Evolutionary conservation across 2,329 filamentous ascomycete species (phyloP).

Genomic region (Hirsutella rhossiliensis): DNA sequence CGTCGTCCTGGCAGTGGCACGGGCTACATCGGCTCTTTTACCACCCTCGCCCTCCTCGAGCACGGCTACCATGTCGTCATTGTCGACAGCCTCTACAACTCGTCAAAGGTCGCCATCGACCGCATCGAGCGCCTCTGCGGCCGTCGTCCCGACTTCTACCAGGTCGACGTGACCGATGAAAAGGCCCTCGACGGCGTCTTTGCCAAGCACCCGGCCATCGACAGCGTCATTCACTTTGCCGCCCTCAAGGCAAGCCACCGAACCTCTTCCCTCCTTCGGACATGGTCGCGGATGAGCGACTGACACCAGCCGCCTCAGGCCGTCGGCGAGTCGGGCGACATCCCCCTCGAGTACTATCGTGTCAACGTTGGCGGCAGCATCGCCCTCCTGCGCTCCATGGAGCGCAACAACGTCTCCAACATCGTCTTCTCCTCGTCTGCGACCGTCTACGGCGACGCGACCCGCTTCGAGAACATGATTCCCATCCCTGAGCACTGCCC

Average conservation of each 20-base stretch:
- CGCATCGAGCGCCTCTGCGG: slow-evolving; percentile 91
- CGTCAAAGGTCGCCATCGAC: slow-evolving; percentile 79
- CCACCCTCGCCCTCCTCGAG: slow-evolving; percentile 78
- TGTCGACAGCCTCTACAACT: slow-evolving; percentile 95
- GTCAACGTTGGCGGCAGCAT: slow-evolving; percentile 94
- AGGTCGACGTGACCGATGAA: slow-evolving; percentile 82
- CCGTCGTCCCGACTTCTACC: slow-evolving; percentile 73
- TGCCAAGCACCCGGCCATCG: slow-evolving; percentile 77
- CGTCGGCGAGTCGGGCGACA: slow-evolving; percentile 88
- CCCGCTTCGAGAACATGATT: slow-evolving; percentile 94
- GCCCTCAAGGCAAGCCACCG: slow-evolving; percentile 60
- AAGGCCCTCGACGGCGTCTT: slow-evolving; percentile 77
- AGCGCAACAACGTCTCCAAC: slow-evolving; percentile 81
- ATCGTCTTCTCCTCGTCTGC: slow-evolving; percentile 98
- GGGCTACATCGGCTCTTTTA: slow-evolving; percentile 99
- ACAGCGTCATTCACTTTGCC: slow-evolving; percentile 98
- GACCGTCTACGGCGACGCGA: slow-evolving; percentile 96
- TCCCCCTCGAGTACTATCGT: slow-evolving; percentile 93
- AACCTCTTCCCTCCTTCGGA: not conserved
- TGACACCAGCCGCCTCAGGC: slow-evolving; percentile 44
- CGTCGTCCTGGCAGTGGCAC: slow-evolving; percentile 56
- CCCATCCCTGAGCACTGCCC: slow-evolving; percentile 96
- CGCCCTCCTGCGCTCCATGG: slow-evolving; percentile 75
- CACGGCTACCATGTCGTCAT: slow-evolving; percentile 95
- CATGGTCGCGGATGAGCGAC: not conserved